Percentiles rank a stretch among this genome's conserved stretches.
Evolutionary conservation across 2,329 filamentous ascomycete species (phyloP).

Genomic region (Aspergillus aculeatus): DNA sequence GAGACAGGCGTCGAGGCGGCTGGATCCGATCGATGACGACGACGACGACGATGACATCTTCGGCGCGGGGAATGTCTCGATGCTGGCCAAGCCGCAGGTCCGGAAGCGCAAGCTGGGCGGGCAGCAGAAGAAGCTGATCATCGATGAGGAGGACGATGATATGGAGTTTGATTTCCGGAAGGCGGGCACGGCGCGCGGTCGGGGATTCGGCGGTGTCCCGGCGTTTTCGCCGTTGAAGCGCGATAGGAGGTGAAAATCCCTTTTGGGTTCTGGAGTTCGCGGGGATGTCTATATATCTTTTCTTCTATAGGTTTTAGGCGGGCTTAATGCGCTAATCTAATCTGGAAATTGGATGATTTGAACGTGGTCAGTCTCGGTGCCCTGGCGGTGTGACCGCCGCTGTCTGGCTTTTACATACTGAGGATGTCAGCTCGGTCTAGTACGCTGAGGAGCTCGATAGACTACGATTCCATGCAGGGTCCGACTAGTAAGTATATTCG

Average conservation of each 20-base stretch:
- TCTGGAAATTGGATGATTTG: background rate
- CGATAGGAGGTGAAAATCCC: constrained; percentile 51
- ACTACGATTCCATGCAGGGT: too few species aligned
- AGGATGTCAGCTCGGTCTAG: too few species aligned
- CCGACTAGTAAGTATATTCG: background rate
- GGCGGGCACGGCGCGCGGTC: constrained; percentile 9
- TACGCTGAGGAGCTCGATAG: too few species aligned
- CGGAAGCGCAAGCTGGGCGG: constrained; percentile 72
- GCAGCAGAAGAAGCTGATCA: constrained; percentile 63
- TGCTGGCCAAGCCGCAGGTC: constrained; percentile 46
- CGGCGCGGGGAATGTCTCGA: background rate
- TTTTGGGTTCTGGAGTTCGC: too few species aligned
- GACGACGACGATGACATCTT: constrained; percentile 18
- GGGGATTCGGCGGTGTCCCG: constrained; percentile 50
- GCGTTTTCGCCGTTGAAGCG: constrained; percentile 72
- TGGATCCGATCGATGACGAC: constrained; percentile 9
- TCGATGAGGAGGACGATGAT: constrained; percentile 67
- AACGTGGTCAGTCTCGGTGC: too few species aligned
- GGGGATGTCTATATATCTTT: too few species aligned
- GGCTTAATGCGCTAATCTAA: background rate
- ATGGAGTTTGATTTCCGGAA: constrained; percentile 18
- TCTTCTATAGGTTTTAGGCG: too few species aligned
- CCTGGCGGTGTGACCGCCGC: too few species aligned
- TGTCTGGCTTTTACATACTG: too few species aligned
- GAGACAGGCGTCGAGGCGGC: background rate